A percentile compares a stretch with the other conserved stretches of the same genome.
phyloP scores from a whole-genome alignment of 2,329 filamentous ascomycete species.

The Neofusicoccum sp. region DNA sequence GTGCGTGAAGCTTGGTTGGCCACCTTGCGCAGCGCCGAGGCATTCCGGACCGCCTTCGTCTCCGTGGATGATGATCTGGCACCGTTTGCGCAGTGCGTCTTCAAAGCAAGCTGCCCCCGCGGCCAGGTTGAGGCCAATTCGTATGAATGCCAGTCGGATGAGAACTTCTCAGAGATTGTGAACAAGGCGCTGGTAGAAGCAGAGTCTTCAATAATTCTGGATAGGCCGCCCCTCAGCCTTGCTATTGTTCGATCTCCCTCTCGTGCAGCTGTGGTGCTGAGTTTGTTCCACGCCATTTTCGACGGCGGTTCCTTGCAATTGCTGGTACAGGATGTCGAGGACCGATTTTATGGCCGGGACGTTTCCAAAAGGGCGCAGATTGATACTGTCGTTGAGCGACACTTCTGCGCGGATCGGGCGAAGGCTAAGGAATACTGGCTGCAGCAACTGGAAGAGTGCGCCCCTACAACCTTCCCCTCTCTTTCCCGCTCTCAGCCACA shows the following conservation, averaged over 20 bases:
- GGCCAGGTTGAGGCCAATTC: not conserved
- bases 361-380: conserved; percentile 58
- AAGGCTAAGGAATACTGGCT: conserved; percentile 66
- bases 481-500: conserved; percentile 23
- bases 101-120: not conserved
- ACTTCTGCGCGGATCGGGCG: conserved; percentile 50
- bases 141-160: not conserved
- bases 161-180: not conserved
- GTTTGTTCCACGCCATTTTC: conserved; percentile 76
- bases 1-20: conserved; percentile 17
- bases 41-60: conserved; percentile 14
- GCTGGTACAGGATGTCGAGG: conserved; percentile 69
- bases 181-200: conserved; percentile 14
- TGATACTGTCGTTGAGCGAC: conserved; percentile 61
- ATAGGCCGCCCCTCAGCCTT: conserved; percentile 11
- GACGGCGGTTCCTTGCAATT: conserved; percentile 73
- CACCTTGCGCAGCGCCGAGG: not conserved
- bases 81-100: conserved; percentile 20
- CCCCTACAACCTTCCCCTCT: conserved; percentile 39
- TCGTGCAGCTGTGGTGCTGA: conserved; percentile 41
- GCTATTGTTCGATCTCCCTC: conserved; percentile 28
- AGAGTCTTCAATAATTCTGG: conserved; percentile 9
- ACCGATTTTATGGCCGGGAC: conserved; percentile 48
- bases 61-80: conserved; percentile 20
- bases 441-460: conserved; percentile 54